Base-by-base conservation (phyloP, 2,329 filamentous ascomycete species). In the Neonectria neomacrospora region DNA sequence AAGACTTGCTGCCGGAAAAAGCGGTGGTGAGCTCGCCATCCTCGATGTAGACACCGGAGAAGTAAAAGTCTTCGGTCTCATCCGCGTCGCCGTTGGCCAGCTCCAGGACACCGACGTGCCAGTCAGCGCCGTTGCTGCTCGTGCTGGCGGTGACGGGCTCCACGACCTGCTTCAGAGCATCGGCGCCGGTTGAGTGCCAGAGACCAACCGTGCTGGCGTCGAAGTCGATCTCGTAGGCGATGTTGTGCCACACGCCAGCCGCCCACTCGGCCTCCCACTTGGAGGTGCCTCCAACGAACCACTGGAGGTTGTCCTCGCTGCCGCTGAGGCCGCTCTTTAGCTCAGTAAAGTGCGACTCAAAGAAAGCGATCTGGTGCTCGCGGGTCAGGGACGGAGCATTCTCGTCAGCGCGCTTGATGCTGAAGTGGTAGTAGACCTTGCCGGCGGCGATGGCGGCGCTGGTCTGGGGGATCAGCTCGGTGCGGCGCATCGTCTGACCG, bases 211-310 rank as follows among this genome's bases (percentile, higher is more conserved):
- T 87, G 67, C 83, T 80, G 41, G 80, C 83, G 14, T 77, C 77
- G 72, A 93, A 93, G 80, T 93, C 86, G 63, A 92, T 91, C 75
- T 89, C 89, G 72, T 92, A 92, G 52, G 89, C 90, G 70, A 92
- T 83, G 74, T 93, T 93, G 76, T 93, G 90, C 90, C 90, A 93
- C 12, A 88, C 85, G 42, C 83, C 86, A 1, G 89, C 82, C 57
- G 82, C 82, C 76, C 90, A 88, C 65, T 85, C 81, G 1, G 83
- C 82, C 70, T 85, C 86, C 89, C 90, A 92, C 70, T 91, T 80
- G 54, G 83, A 85, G 68, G 83, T 79, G 18, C 88, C 84, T 61
- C 83, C 82, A 9, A 88, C 86, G 76, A 87, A 85, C 88, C 90
- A 93, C 69, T 87, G 85, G 67, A 92, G 81, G 67, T 84, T 79